These are phyloP conservation scores for Candida buenavistaensis DNA, from an alignment of 1,139 yeast genomes.

Conservation along the genomic window DNA sequence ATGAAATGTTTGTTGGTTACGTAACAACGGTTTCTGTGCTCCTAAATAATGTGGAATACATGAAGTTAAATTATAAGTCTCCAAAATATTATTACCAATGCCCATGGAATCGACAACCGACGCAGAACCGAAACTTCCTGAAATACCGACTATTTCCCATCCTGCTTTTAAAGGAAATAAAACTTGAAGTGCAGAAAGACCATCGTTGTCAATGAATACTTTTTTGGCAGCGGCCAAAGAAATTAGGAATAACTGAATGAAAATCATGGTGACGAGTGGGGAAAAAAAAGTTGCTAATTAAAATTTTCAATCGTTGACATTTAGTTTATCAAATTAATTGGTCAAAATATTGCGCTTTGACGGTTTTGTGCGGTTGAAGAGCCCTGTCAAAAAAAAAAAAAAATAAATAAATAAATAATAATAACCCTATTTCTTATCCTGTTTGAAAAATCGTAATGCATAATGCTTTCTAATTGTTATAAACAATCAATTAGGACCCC, in stretches of 20 bases:
- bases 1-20: constrained; percentile 39
- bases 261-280: too few relatives aligned
- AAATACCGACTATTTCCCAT: constrained; percentile 37
- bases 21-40: constrained; percentile 35
- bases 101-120: constrained; percentile 38
- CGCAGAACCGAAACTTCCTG: constrained; percentile 38
- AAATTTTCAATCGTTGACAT: too few relatives aligned
- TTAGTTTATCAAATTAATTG: too few relatives aligned
- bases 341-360: too few relatives aligned
- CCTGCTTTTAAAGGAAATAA: constrained; percentile 39
- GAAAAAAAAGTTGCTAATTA: too few relatives aligned
- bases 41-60: constrained; percentile 41
- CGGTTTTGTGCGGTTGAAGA: too few relatives aligned
- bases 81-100: constrained; percentile 23
- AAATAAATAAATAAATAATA: too few relatives aligned
- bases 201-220: constrained; percentile 42
- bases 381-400: too few relatives aligned
- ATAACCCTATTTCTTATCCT: too few relatives aligned
- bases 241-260: not conserved
- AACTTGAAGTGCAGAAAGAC: constrained; percentile 29
- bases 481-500: too few relatives aligned
- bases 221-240: constrained; percentile 17
- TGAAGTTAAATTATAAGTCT: constrained; percentile 29
- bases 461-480: too few relatives aligned
- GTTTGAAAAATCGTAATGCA: too few relatives aligned